A percentile compares a stretch with the other conserved stretches of the same genome.
Evolutionary conservation across 106 monocot species (phyloP).

Genomic region (Dioscorea zingiberensis): DNA sequence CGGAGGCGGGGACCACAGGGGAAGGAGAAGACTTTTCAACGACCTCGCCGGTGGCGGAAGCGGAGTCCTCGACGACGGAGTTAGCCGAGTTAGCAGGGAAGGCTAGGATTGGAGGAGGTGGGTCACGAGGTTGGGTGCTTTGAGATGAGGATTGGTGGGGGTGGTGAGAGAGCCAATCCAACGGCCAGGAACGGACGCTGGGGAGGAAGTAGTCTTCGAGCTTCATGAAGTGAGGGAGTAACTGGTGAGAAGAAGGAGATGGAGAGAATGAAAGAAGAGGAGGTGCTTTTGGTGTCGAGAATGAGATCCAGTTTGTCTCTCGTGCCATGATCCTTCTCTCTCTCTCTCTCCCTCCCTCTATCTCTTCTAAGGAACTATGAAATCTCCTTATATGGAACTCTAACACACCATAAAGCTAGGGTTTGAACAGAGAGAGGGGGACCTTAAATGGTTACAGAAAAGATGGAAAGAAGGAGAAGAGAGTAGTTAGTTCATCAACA

Average conservation of each 20-base stretch:
- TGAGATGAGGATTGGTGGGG: neutral
- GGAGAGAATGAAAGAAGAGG: neutral
- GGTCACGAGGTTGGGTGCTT: too few relatives aligned
- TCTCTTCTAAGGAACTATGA: too few relatives aligned
- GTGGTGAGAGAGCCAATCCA: conserved; percentile 6
- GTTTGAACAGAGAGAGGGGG: neutral
- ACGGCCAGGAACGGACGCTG: conserved; percentile 8
- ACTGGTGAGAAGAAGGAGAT: neutral
- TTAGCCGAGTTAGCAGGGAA: conserved; percentile 1
- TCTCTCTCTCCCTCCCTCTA: neutral
- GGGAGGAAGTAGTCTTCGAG: conserved; percentile 35
- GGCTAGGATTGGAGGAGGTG: neutral
- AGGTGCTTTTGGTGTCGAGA: neutral
- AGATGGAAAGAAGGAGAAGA: too few relatives aligned
- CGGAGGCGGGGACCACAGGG: conserved; percentile 8
- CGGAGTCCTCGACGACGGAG: conserved; percentile 2
- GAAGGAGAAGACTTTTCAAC: neutral
- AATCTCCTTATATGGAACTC: too few relatives aligned
- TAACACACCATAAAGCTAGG: too few relatives aligned
- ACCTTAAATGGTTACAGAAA: too few relatives aligned
- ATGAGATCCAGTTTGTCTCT: conserved; percentile 4
- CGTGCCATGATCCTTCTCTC: neutral
- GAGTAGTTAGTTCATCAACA: too few relatives aligned
- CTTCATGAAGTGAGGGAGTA: conserved; percentile 13
- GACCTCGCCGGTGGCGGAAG: neutral